Base-by-base conservation (phyloP, 2,329 filamentous ascomycete genomes). In the Trichocomaceae sp. region DNA sequence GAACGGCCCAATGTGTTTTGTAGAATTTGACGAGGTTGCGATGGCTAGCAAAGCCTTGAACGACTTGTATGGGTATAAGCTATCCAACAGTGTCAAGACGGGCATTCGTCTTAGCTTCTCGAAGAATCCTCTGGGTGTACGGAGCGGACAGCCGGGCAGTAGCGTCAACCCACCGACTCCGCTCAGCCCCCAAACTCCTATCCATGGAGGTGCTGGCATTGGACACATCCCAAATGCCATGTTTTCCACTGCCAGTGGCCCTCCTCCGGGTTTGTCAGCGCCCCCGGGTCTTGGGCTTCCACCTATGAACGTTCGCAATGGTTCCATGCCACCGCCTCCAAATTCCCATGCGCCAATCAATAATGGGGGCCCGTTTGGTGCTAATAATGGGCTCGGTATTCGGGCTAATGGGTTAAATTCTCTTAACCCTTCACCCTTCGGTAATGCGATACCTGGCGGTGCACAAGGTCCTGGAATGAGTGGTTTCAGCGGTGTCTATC, bases 1-100 rank as follows among this genome's bases (percentile, higher is more conserved):
- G 61, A 96, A 96, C 63, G 92, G 92, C 0, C 92, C 92, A 1
- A 97, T 97, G 91, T 97, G 93, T 69, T 97, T 97, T 70, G 93
- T 99, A 37, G 93, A 99, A 71, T 99, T 97, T 63, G 92, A 97
- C 65, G 91, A 96, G 64, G 81, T 95, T 10, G 87, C 88, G 1
- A 92, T 90, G 65, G 92, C 93, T 0, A 96, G 92, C 42, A 95
- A 93, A 72, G 87, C 91, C 1, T 79, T 97, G 2, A 84, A 91
- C 60, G 90, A 96, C 55, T 79, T 97, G 1, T 96, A 97, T 65
- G 93, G 93, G 0, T 83, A 87, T 49, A 84, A 83, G 48, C 79
- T 97, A 31, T 90, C 91, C 68, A 96, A 96, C 72, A 96, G 90
- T 65, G 82, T 90, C 66, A 96, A 96, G 69, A 92, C 92, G 6